Base-by-base conservation (phyloP, 75 land plant genomes). In the Adiantum capillusveneris region DNA sequence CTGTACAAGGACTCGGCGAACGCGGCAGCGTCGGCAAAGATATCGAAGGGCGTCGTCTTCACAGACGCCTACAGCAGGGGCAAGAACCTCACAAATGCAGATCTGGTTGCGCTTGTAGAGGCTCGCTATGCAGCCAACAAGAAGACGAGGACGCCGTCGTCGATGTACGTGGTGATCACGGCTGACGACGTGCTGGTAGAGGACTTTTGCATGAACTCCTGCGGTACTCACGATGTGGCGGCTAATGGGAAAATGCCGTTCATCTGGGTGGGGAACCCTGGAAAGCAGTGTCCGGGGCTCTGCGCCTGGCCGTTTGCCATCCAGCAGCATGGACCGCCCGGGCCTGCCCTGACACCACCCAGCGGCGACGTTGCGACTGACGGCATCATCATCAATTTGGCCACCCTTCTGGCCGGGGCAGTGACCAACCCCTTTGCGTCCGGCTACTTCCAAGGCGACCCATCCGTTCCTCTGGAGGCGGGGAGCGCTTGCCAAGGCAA, bases 181-280 rank as follows among this genome's bases (percentile, higher is more conserved):
- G 71, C 86, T 2, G 49, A 61, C 0, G 81, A 81, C 56, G 86
- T 86, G 13, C 36, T 30, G 11, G 86, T 86, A 26, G 83, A 82
- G 53, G 78, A 85, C 12, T 90, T 90, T 67, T 90, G 96, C 59
- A 58, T 67, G 71, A 64, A 58, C 59, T 44, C 75, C 46, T 84
- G 87, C 71, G 84, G 83, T 21, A 29, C 66, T 25, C 87, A 84
- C 65, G 69, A 64, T 26, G 66, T 65, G 1, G 56, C 29, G 18
- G 48, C 6, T 29, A n/a, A 19, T n/a, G 31, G 22, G 21, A 45
- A 30, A 36, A 6, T 54, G 29, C 63, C 79, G 17, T 79, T 58
- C 56, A 56, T 68, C 5, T 84, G 87, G 87, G 80, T 80, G 0
- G 87, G 83, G 0, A 84, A 84, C 72, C 63, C 87, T 29, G 68